A percentile compares a stretch with the other conserved stretches of the same genome.
These are phyloP conservation scores for Aspergillus terreus DNA, from an alignment of 2,329 filamentous ascomycete species.

Conservation along the genomic window DNA sequence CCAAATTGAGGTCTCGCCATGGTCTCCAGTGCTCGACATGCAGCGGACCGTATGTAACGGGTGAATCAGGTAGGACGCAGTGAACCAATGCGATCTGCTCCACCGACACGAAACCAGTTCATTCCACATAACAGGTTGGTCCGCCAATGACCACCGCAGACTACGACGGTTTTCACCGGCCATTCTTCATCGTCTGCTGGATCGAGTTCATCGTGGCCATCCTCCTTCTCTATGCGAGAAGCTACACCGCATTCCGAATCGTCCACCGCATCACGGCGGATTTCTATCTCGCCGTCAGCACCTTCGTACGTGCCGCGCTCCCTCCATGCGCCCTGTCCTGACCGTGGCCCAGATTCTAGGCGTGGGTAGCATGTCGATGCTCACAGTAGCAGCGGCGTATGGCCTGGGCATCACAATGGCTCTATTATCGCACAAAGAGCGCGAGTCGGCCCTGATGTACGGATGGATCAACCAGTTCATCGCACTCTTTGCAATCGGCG, in stretches of 20 bases:
- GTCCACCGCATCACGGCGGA: constrained; percentile 12
- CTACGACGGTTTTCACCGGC: constrained; percentile 2
- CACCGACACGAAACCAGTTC: background rate
- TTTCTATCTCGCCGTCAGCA: constrained; percentile 15
- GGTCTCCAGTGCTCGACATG: no score
- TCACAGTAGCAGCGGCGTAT: constrained; percentile 11
- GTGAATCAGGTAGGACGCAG: no score
- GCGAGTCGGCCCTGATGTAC: constrained; percentile 12
- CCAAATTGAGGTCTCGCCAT: no score
- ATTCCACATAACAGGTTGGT: background rate
- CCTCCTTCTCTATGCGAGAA: constrained; percentile 13
- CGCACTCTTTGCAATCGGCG: constrained; percentile 13
- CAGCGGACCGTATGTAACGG: no score
- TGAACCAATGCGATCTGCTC: background rate
- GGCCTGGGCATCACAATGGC: constrained; percentile 13
- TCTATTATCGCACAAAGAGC: constrained; percentile 1
- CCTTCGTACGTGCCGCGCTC: constrained; percentile 11
- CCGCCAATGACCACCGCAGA: background rate
- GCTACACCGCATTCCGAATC: constrained; percentile 16
- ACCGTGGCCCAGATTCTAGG: constrained; percentile 5
- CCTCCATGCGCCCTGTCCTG: background rate
- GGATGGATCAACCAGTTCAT: constrained; percentile 19
- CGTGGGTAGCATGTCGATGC: constrained; percentile 7
- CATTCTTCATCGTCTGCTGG: constrained; percentile 13
- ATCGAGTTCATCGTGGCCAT: constrained; percentile 13